phyloP scores from a whole-genome alignment of 305 asterid species.

The Withania somnifera region DNA sequence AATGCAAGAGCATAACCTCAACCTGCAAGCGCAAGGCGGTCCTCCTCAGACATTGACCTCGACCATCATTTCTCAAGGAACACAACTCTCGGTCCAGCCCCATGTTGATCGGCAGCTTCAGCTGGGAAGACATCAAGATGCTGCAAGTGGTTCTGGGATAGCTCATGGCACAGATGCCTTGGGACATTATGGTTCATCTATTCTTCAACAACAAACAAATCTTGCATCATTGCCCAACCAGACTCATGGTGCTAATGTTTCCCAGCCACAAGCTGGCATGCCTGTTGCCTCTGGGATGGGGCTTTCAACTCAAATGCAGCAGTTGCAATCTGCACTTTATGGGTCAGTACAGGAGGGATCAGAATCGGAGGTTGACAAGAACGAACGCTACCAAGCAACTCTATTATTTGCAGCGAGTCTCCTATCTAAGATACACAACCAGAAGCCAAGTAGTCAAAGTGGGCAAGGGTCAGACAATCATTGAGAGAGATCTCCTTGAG shows the following conservation, averaged over 20 bases:
- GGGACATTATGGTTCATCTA: constrained; percentile 42
- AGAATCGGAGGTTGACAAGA: constrained; percentile 83
- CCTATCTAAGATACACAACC: constrained; percentile 70
- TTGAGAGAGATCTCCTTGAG: constrained; percentile 22
- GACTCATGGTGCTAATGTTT: constrained; percentile 26
- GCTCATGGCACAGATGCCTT: constrained; percentile 38
- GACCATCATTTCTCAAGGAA: constrained; percentile 31
- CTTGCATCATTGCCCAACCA: constrained; percentile 38
- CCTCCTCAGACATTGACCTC: constrained; percentile 32
- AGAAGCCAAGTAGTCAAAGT: constrained; percentile 53
- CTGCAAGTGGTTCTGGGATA: constrained; percentile 25
- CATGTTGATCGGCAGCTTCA: constrained; percentile 47
- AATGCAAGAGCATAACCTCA: constrained; percentile 28
- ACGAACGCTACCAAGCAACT: constrained; percentile 79
- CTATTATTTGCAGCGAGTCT: constrained; percentile 85
- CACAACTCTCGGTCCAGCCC: constrained; percentile 27
- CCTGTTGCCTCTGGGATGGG: constrained; percentile 37
- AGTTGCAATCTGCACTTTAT: constrained; percentile 37
- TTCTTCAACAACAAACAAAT: constrained; percentile 43
- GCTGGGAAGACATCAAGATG: constrained; percentile 38
- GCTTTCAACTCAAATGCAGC: constrained; percentile 38
- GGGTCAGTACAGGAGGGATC: constrained; percentile 46
- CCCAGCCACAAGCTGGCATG: constrained; percentile 38
- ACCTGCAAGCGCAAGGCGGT: constrained; percentile 28
- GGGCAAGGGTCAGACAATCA: constrained; percentile 63